Evolutionary conservation across 345 rosid genomes (phyloP).

Genomic region (Eucalyptus virginea): DNA sequence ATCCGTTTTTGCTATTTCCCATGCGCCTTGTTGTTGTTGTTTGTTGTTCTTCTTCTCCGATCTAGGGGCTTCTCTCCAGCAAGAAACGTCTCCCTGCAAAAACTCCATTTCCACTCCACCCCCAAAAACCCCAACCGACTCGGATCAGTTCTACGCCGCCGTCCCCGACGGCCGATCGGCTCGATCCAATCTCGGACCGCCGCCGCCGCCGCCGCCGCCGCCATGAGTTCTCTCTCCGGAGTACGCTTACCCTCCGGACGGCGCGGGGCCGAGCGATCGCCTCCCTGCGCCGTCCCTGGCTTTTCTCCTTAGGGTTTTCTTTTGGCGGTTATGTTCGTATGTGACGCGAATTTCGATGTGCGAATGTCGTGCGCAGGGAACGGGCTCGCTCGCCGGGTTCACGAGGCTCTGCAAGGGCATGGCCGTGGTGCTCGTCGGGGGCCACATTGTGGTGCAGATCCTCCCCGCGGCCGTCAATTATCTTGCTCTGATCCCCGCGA

Average conservation of each 20-base stretch:
- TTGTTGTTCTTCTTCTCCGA: not conserved
- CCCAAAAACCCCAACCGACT: not conserved
- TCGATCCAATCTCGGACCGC: not conserved
- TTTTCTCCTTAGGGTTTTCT: not conserved
- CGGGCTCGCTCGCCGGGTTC: conserved; percentile 55
- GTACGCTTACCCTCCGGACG: not conserved
- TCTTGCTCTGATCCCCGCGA: conserved; percentile 92
- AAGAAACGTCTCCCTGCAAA: not conserved
- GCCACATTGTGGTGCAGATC: conserved; percentile 74
- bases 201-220: not conserved
- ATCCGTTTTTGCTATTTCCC: not conserved
- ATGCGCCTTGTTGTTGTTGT: not conserved
- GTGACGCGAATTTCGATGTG: not conserved
- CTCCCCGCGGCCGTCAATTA: conserved; percentile 56
- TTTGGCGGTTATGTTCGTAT: not conserved
- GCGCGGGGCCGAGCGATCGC: not conserved
- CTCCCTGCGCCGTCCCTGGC: not conserved
- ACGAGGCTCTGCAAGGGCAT: conserved; percentile 90
- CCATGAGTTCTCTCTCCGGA: not conserved
- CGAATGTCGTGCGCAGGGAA: conserved; percentile 23
- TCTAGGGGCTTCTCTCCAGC: not conserved
- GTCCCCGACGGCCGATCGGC: not conserved
- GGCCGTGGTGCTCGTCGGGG: conserved; percentile 63
- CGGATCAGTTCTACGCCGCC: not conserved
- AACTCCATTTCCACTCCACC: not conserved